Evolutionary conservation across 1,139 yeast species (phyloP), one percentile per base, ranked within the genome.

Genomic region (Nakaseomyces delphensis): DNA sequence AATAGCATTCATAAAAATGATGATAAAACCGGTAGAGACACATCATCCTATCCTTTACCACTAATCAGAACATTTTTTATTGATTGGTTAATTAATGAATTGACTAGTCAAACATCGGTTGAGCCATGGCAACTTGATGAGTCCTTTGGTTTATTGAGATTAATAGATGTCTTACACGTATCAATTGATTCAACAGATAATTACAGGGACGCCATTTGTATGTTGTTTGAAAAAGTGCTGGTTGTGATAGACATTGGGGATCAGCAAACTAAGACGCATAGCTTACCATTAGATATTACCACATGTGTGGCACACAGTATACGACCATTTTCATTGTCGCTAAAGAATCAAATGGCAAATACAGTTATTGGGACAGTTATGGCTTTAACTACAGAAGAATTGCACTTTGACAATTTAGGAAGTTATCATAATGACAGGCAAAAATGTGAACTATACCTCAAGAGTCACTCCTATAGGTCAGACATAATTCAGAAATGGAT

Each of bases 91-190:
- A 35, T 53, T 13, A 47, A 35, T 43, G 10, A 19, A 37, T 2
- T 27, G 56, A 14, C 23, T 39, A 2, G 51, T 46, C 33, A 18
- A 4, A 20, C 27, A 21, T 5, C 37, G 2, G 13, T 33, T 8
- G 27, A 20, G 13, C 27, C 37, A 20, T 53, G 56, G 53, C 42
- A 52, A 32, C 32, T 57, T 16, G 63, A 61, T 42, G 49, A 53
- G 9, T 41, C 45, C 21, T 59, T 48, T 41, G 65, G 65, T 1
- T 43, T 57, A 20, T 41, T 61, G 27, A 43, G 64, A 31, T 32
- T 59, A 19, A 56, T 59, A 1, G 64, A 61, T 40, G 45, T 41
- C 15, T 49, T 61, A 20, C 40, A 49, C 42, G 47, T 57, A 7
- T 56, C 62, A 1, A 38, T 38, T 5, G 54, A 53, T 39, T 21